These are phyloP conservation scores for Samsoniella hepiali DNA, from an alignment of 2,329 filamentous ascomycete species.

Conservation along the genomic window DNA sequence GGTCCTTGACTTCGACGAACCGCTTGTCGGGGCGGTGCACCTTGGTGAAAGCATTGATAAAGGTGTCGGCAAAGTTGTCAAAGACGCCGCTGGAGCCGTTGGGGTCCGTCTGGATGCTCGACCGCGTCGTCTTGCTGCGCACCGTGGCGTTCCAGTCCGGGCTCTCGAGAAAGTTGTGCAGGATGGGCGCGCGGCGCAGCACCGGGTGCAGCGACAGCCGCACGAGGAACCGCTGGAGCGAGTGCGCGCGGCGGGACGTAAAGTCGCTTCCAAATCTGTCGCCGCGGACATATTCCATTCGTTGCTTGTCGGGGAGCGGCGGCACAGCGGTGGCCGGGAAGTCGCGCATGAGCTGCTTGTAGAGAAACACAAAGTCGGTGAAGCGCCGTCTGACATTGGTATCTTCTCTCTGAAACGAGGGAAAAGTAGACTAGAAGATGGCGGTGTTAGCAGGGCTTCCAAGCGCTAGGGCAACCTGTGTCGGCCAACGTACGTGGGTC, in stretches of 20 bases:
- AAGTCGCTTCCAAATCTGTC: constrained; percentile 95
- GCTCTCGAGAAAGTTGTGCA: constrained; percentile 88
- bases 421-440: constrained; percentile 74
- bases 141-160: constrained; percentile 97
- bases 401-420: constrained; percentile 79
- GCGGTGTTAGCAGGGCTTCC: not conserved
- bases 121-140: constrained; percentile 69
- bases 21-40: constrained; percentile 92
- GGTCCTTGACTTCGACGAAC: constrained; percentile 90
- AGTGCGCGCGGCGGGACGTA: constrained; percentile 81
- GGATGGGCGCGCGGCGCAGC: constrained; percentile 74
- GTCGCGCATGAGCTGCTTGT: constrained; percentile 82
- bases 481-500: constrained; percentile 62
- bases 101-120: constrained; percentile 48
- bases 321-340: constrained; percentile 91
- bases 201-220: constrained; percentile 85
- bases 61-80: constrained; percentile 91
- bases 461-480: not conserved
- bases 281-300: constrained; percentile 96
- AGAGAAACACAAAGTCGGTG: constrained; percentile 96
- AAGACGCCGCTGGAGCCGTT: constrained; percentile 68
- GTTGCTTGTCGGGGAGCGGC: constrained; percentile 95
- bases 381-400: constrained; percentile 85
- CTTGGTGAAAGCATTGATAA: constrained; percentile 96
- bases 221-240: constrained; percentile 84